Conservation (phyloP, 306 rosid species). For the Prunus mongolica region DNA sequence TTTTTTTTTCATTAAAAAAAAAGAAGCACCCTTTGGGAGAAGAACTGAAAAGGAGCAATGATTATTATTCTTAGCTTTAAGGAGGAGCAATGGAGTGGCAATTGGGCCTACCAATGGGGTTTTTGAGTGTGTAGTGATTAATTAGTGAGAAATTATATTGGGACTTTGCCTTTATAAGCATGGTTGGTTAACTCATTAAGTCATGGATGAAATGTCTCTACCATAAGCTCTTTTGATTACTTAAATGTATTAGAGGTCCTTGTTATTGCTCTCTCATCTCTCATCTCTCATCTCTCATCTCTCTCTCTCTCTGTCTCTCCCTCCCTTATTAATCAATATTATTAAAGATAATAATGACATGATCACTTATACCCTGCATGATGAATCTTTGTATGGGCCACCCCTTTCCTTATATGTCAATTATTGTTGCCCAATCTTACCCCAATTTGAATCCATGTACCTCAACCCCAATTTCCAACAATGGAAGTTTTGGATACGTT, state of each 20-base stretch:
- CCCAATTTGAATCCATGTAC: constrained; percentile 1
- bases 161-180: constrained; percentile 55
- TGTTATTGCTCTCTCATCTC: background rate
- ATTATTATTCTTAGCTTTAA: constrained; percentile 85
- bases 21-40: constrained; percentile 34
- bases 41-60: constrained; percentile 45
- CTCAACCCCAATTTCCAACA: constrained; percentile 15
- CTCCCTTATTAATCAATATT: background rate
- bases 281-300: background rate
- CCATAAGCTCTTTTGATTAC: constrained; percentile 33
- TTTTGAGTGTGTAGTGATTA: constrained; percentile 24
- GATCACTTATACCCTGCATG: constrained; percentile 21
- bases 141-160: constrained; percentile 25
- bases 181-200: constrained; percentile 80
- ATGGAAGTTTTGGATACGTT: background rate
- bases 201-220: constrained; percentile 91
- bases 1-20: too few species aligned
- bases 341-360: constrained; percentile 1
- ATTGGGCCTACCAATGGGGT: constrained; percentile 52
- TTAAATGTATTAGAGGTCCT: constrained; percentile 27
- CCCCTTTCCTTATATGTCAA: constrained; percentile 21
- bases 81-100: constrained; percentile 77
- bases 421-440: background rate
- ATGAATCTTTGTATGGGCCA: constrained; percentile 21
- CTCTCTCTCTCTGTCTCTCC: constrained; percentile 7